phyloP scores from a whole-genome alignment of 164 flowering plant genomes.

The Chimonanthus salicifolius region DNA sequence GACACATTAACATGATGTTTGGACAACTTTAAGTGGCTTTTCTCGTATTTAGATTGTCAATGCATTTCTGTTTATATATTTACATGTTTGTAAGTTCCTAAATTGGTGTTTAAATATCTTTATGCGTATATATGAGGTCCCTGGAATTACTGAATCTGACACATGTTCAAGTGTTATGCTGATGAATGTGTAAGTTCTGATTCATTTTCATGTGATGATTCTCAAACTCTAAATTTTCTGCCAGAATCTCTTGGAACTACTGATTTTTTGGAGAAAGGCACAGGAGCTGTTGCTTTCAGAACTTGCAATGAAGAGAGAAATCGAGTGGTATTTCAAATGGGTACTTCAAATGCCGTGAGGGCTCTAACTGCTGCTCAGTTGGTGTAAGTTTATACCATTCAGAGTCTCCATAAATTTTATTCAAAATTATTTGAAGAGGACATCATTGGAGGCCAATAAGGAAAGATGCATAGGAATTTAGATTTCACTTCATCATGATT shows the following conservation, averaged over 20 bases:
- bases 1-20: neutral
- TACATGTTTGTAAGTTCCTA: neutral
- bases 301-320: constrained; percentile 68
- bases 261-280: constrained; percentile 88
- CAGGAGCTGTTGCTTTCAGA: constrained; percentile 70
- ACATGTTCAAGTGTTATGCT: neutral
- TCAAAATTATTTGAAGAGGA: too few relatives aligned
- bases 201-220: neutral
- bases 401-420: neutral
- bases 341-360: constrained; percentile 91
- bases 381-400: constrained; percentile 48
- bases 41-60: too few relatives aligned
- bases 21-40: neutral
- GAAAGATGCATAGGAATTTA: too few relatives aligned
- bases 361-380: constrained; percentile 77
- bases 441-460: too few relatives aligned
- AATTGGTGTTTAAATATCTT: too few relatives aligned
- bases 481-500: too few relatives aligned
- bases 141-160: neutral
- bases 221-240: constrained; percentile 1
- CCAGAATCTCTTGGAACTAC: constrained; percentile 56
- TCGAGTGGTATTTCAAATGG: constrained; percentile 85
- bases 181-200: neutral
- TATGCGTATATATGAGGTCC: neutral
- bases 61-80: neutral